A percentile compares a stretch with the other conserved stretches of the same genome.
Evolutionary conservation across 306 rosid species (phyloP).

Genomic region (Vigna nakashimae): DNA sequence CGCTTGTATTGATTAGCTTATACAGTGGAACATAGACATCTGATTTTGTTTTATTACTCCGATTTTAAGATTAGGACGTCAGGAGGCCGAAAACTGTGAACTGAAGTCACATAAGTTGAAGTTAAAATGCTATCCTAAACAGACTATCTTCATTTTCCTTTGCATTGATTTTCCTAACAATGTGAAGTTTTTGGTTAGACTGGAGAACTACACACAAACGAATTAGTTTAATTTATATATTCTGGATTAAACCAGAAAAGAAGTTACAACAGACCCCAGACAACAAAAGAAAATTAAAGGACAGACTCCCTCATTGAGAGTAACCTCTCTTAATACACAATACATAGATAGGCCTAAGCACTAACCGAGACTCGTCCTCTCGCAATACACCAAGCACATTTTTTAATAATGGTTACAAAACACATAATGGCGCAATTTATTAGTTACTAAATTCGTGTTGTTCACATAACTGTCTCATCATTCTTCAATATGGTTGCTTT

Average conservation of each 20-base stretch:
- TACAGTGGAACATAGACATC: not conserved
- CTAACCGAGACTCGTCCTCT: too few species aligned
- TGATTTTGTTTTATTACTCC: conserved; percentile 3
- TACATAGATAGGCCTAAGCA: too few species aligned
- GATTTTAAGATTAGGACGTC: conserved; percentile 1
- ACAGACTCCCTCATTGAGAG: not conserved
- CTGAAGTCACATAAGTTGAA: conserved; percentile 29
- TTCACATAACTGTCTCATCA: not conserved
- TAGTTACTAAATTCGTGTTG: not conserved
- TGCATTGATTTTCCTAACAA: not conserved
- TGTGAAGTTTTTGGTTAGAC: not conserved
- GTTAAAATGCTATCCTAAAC: conserved; percentile 3
- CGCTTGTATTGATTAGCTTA: too few species aligned
- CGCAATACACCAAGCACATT: too few species aligned
- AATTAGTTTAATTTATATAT: not conserved
- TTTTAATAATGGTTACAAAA: not conserved
- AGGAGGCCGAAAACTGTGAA: conserved; percentile 15
- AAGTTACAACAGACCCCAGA: not conserved
- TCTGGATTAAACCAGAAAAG: not conserved
- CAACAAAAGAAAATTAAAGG: not conserved
- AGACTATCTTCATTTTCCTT: not conserved
- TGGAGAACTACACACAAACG: not conserved
- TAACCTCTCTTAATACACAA: not conserved
- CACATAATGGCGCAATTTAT: not conserved
- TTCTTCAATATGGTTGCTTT: conserved; percentile 1